Base-by-base conservation (phyloP, 225 moss, liverwort and hornwort species). In the Ulota crispa region DNA sequence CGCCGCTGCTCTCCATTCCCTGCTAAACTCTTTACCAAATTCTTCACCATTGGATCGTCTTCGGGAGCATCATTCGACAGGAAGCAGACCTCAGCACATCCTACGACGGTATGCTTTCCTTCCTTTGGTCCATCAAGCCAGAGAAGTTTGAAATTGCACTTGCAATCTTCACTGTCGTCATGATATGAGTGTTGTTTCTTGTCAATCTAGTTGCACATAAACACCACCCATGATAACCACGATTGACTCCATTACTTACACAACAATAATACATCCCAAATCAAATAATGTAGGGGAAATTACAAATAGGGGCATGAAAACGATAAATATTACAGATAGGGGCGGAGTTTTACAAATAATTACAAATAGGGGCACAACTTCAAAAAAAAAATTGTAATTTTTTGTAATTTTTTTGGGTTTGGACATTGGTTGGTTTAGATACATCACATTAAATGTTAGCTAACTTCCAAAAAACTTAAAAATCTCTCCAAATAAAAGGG, bases 31-130 rank as follows among this genome's bases (percentile, higher is more conserved):
- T 78, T 64, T 0, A 83, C 5, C 69, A 86, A 75, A 53, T 28
- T 57, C 75, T 78, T 84, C 73, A 89, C 78, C 70, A 89, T 70
- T 4, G 75, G 42, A 68, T 89, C 70, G 1, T 86, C 83, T 28
- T 84, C 78, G 2, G 78, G 86, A 36, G 6, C 2, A 0, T 78
- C 78, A 0, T 0, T 3, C 7, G 86, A 86, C 34, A 86, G 4
- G 21, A 86, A 86, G 78, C 88, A 89, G 2, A 89, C 78, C 65
- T 86, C 86, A 11, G 64, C 81, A 76, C 86, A 86, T 20, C 83
- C 86, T 3, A 89, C 81, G 1, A n/a, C 3, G 24, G 60, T 75
- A 9, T 37, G 5, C 9, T 62, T 50, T 21, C 15, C 19, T 70
- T 67, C 78, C 66, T 30, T 70, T 8, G 86, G 86, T 41, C 88